These are phyloP conservation scores for Lagerstroemia speciosa DNA, from an alignment of 345 rosid genomes.

Conservation along the genomic window DNA sequence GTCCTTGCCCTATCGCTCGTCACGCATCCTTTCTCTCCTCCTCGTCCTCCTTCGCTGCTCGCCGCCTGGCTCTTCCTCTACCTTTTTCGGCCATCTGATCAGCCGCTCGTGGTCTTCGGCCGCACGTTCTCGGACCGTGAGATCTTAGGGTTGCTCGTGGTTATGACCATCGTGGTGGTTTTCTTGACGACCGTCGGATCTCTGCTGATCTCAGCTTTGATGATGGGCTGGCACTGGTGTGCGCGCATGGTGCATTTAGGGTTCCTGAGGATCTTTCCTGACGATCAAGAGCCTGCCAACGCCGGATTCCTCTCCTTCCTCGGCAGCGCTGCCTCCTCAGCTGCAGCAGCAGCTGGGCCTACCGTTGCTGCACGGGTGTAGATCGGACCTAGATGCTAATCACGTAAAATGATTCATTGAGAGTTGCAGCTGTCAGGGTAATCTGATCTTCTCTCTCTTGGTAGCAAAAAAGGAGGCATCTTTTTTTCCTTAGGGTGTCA, in stretches of 20 bases:
- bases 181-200: constrained; percentile 20
- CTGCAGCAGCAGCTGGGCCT: constrained; percentile 7
- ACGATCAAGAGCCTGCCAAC: constrained; percentile 15
- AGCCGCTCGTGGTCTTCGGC: constrained; percentile 14
- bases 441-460: not conserved
- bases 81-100: constrained; percentile 17
- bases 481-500: not conserved
- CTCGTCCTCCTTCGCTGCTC: constrained; percentile 16
- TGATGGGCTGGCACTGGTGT: constrained; percentile 13
- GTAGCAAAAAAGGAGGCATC: not conserved
- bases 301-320: constrained; percentile 17
- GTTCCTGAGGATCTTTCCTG: constrained; percentile 18
- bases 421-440: not conserved
- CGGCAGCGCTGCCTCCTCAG: constrained; percentile 11
- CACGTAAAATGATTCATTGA: not conserved
- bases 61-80: constrained; percentile 19
- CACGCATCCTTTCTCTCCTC: constrained; percentile 18
- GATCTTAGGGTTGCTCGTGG: constrained; percentile 14
- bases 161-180: constrained; percentile 14
- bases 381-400: not conserved
- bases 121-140: constrained; percentile 20
- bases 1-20: constrained; percentile 16
- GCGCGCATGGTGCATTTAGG: constrained; percentile 17
- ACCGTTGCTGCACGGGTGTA: constrained; percentile 4
- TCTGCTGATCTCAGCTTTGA: constrained; percentile 14